A percentile compares a stretch with the other conserved stretches of the same genome.
Conservation (phyloP, 495 filamentous ascomycete genomes). For the Thozetella sp. region DNA sequence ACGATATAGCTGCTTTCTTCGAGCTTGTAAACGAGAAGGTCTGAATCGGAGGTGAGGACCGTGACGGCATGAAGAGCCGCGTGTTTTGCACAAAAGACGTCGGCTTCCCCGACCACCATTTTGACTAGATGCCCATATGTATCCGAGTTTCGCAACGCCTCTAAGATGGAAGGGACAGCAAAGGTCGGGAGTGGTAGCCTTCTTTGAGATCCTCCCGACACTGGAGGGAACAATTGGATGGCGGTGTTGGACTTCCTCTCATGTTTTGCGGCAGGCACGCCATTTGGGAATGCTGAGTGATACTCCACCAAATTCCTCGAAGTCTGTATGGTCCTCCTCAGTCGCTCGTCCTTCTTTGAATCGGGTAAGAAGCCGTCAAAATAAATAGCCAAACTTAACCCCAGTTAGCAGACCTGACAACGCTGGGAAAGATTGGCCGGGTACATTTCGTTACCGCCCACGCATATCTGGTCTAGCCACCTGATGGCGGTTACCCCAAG, state of each 20-base stretch:
- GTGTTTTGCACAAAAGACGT: constrained; percentile 63
- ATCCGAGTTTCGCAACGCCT: constrained; percentile 47
- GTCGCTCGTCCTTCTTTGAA: constrained; percentile 25
- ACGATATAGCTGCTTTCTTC: constrained; percentile 57
- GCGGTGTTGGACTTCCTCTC: background rate
- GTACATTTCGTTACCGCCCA: constrained; percentile 60
- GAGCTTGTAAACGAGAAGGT: constrained; percentile 70
- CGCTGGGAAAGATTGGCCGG: constrained; percentile 1
- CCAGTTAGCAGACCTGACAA: constrained; percentile 9
- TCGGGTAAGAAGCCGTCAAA: constrained; percentile 77
- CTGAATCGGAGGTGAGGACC: constrained; percentile 72
- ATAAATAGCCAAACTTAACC: constrained; percentile 59
- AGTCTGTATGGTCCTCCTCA: constrained; percentile 20
- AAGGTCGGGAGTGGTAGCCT: constrained; percentile 61
- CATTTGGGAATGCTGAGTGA: constrained; percentile 10
- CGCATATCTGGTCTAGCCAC: constrained; percentile 60
- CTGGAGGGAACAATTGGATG: constrained; percentile 16
- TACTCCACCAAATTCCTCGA: constrained; percentile 22
- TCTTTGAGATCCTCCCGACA: constrained; percentile 12
- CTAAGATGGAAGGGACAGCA: constrained; percentile 68
- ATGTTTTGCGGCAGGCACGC: constrained; percentile 12
- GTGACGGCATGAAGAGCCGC: constrained; percentile 49
- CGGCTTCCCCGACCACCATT: constrained; percentile 73
- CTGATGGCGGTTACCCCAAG: constrained; percentile 58
- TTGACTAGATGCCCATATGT: constrained; percentile 49